Conservation (phyloP, 176 grass and related monocot genomes). For the Tuctoria greenei region DNA sequence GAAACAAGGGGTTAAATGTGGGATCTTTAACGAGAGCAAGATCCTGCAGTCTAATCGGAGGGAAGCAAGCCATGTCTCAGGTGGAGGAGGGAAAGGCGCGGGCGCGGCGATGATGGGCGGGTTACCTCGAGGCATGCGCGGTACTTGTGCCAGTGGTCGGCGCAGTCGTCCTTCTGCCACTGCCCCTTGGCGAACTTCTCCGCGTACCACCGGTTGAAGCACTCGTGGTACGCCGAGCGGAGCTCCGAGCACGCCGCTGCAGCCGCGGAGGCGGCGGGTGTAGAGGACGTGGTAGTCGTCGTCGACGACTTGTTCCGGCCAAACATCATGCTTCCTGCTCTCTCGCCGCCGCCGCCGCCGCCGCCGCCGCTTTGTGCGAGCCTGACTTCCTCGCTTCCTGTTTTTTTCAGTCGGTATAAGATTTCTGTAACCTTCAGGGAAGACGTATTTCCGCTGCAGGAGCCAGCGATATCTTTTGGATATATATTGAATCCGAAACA, state of each 20-base stretch:
- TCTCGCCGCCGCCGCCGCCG: slow-evolving; percentile 1
- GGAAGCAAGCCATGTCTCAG: not conserved
- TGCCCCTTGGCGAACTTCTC: slow-evolving; percentile 96
- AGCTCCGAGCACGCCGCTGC: slow-evolving; percentile 69
- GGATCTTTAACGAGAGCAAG: not conserved
- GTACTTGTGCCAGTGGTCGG: slow-evolving; percentile 74
- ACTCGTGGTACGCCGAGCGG: slow-evolving; percentile 80
- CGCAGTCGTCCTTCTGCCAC: slow-evolving; percentile 84
- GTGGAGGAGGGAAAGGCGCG: not conserved
- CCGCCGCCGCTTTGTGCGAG: not conserved
- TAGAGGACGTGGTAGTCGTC: slow-evolving; percentile 24
- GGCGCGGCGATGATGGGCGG: not conserved
- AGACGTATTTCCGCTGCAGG: not conserved
- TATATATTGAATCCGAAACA: no score
- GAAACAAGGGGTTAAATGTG: not conserved
- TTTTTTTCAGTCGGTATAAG: not conserved
- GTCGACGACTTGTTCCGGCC: slow-evolving; percentile 41
- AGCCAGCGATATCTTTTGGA: no score
- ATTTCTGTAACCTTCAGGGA: not conserved
- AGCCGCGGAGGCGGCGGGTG: slow-evolving; percentile 12
- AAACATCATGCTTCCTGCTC: slow-evolving; percentile 44
- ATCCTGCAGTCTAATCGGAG: not conserved
- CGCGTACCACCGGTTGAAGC: slow-evolving; percentile 95
- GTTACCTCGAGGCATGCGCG: slow-evolving; percentile 68
- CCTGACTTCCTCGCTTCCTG: not conserved